phyloP scores from a whole-genome alignment of 768 basidiomycete species.

The Sporobolomyces pararoseus region DNA sequence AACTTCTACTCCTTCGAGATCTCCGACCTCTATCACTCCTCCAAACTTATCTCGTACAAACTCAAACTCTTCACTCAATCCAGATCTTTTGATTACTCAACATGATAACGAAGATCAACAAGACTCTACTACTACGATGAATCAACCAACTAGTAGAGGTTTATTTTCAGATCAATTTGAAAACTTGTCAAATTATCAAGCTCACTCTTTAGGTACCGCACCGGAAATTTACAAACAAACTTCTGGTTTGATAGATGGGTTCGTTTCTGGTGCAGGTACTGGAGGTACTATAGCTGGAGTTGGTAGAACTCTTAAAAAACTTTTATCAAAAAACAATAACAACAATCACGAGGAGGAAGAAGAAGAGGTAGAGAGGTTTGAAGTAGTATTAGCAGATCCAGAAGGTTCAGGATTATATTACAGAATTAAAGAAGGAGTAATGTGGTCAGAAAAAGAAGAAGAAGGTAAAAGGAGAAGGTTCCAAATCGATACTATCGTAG shows the following conservation, averaged over 20 bases:
- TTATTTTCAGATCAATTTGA: slow-evolving; percentile 98
- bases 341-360: too few species aligned
- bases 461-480: slow-evolving; percentile 90
- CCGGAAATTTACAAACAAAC: slow-evolving; percentile 95
- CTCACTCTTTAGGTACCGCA: slow-evolving; percentile 83
- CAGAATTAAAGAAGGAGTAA: slow-evolving; percentile 88
- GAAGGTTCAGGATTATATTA: slow-evolving; percentile 93
- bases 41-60: neutral
- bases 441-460: slow-evolving; percentile 87
- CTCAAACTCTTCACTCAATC: neutral
- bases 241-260: slow-evolving; percentile 72
- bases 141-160: slow-evolving; percentile 61
- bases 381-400: slow-evolving; percentile 79
- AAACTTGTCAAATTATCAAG: slow-evolving; percentile 84
- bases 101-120: neutral
- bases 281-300: slow-evolving; percentile 90
- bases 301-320: slow-evolving; percentile 72
- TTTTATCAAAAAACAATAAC: slow-evolving; percentile 61
- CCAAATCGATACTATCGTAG: slow-evolving; percentile 74
- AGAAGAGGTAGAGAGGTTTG: slow-evolving; percentile 7
- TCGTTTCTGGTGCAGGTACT: slow-evolving; percentile 91
- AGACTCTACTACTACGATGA: neutral
- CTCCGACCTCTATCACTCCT: slow-evolving; percentile 1
- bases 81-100: slow-evolving; percentile 25
- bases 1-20: neutral